Conservation (phyloP, 2,329 filamentous ascomycete genomes). For the Aspergillus sp. region DNA sequence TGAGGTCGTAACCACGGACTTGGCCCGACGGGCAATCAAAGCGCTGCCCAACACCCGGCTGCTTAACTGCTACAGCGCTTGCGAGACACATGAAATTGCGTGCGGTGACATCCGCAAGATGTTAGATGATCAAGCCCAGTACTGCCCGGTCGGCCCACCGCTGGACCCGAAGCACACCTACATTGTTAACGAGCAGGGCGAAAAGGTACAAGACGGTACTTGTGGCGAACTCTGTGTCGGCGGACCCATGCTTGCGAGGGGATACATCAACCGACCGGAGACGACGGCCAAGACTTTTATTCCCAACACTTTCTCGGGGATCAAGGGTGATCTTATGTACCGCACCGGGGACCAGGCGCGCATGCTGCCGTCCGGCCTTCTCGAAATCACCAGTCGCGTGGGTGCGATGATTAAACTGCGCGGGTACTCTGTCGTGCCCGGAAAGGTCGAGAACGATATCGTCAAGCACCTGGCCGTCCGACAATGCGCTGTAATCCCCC, state of each 20-base stretch:
- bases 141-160: conserved; percentile 73
- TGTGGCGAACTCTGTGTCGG: conserved; percentile 75
- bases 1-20: conserved; percentile 77
- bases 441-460: conserved; percentile 73
- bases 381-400: conserved; percentile 75
- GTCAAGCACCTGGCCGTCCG: conserved; percentile 68
- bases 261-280: conserved; percentile 78
- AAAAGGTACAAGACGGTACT: conserved; percentile 61
- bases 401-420: conserved; percentile 80
- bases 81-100: conserved; percentile 78
- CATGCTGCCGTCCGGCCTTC: conserved; percentile 63
- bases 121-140: conserved; percentile 61
- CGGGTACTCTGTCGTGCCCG: conserved; percentile 75
- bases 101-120: conserved; percentile 73
- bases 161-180: conserved; percentile 69
- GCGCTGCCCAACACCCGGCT: conserved; percentile 68
- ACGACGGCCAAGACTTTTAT: conserved; percentile 72
- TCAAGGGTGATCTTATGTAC: conserved; percentile 68
- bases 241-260: conserved; percentile 70
- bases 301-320: conserved; percentile 62
- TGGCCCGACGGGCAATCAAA: conserved; percentile 66
- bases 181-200: conserved; percentile 68
- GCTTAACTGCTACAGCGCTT: conserved; percentile 79
- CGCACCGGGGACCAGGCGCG: conserved; percentile 71
- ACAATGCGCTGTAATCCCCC: conserved; percentile 69